These are phyloP conservation scores for Rostrohypoxylon terebratum DNA, from an alignment of 495 filamentous ascomycete genomes.

Conservation along the genomic window DNA sequence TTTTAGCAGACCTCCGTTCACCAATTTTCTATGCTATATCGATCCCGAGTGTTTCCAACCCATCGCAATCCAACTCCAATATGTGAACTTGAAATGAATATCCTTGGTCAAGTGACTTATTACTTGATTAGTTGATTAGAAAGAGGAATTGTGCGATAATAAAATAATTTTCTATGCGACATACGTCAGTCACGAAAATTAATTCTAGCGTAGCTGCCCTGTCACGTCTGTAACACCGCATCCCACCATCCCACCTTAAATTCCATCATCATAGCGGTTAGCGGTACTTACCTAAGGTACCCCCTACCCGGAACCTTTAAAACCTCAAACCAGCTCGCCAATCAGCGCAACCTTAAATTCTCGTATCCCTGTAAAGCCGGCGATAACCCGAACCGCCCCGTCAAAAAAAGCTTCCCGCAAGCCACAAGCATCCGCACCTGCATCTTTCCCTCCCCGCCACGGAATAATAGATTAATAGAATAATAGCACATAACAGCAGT, in stretches of 20 bases:
- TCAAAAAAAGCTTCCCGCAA: constrained; percentile 28
- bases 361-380: constrained; percentile 22
- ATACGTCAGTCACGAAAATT: constrained; percentile 6
- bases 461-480: no score
- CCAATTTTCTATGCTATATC: background rate
- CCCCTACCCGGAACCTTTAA: background rate
- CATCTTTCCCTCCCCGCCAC: constrained; percentile 7
- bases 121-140: constrained; percentile 15
- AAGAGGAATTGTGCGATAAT: background rate
- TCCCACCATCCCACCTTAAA: constrained; percentile 8
- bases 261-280: background rate
- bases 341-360: constrained; percentile 1
- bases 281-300: background rate
- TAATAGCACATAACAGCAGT: background rate
- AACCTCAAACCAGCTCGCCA: constrained; percentile 49
- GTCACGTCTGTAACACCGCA: background rate
- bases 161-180: background rate
- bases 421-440: background rate
- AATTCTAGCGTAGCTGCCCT: constrained; percentile 5
- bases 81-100: background rate
- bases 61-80: constrained; percentile 4
- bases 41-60: constrained; percentile 11
- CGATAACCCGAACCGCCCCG: constrained; percentile 29
- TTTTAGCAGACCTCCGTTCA: background rate
- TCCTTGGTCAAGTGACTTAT: constrained; percentile 36